Evolutionary conservation across 208 protist species (phyloP), one percentile per base, ranked within the genome.

Genomic region (Trichomonas vaginalis): DNA sequence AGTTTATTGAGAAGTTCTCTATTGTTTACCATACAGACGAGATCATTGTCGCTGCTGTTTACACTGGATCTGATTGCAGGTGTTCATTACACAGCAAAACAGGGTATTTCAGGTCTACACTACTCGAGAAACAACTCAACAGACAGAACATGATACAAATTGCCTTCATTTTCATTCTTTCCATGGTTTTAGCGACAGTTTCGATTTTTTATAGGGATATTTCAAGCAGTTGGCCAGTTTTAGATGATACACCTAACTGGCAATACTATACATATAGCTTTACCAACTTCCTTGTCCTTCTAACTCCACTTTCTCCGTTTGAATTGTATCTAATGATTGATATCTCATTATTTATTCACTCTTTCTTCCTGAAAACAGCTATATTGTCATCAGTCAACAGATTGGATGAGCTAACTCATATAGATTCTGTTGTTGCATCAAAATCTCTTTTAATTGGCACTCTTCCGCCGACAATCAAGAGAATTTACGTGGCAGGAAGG

Each of bases 301-400:
- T 86, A 45, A 27, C n/a, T 14, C 79, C 79, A 86, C 35, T 86
- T 37, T 86, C 23, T 6, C 79, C 79, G 8, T 17, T 86, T 17
- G 79, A 86, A 42, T 42, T 86, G 15, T 86, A 86, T 42, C 1
- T 86, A 86, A 86, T 86, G 14, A 86, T 86, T 45, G 79, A 86
- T 86, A 86, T 86, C 42, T 14, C n/a, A 86, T 86, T 86, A 86
- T 86, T 86, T 86, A 86, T 86, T 27, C 79, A 86, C 42, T 45
- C 79, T 45, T 42, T 86, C 9, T 86, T 86, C n/a, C 14, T 86
- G 1, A 39, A 14, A 86, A 86, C 23, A 48, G 82, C 82, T n/a
- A n/a, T 48, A 48, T 14, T 90, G 6, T n/a, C 82, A 9, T 39
- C 8, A 14, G 23, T 48, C n/a, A 45, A 17, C 10, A 15, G n/a